phyloP scores from a whole-genome alignment of 441 rosid genomes.

The Daphne laureola region DNA sequence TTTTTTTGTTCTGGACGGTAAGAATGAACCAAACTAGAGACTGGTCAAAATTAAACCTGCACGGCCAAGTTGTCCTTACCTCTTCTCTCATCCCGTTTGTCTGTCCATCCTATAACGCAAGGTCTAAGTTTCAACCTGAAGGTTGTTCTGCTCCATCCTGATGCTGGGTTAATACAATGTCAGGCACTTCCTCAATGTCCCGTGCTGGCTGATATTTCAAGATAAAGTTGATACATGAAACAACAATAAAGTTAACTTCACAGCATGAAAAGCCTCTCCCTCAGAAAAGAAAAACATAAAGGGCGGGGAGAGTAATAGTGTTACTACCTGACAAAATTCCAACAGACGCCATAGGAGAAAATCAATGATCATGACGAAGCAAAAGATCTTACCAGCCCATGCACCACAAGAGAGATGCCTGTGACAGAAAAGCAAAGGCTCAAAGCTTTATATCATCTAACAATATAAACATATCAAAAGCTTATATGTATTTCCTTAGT shows the following conservation, averaged over 20 bases:
- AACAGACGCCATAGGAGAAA: constrained; percentile 66
- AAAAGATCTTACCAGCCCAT: constrained; percentile 94
- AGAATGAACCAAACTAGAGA: no score
- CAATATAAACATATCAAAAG: no score
- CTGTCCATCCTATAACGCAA: no score
- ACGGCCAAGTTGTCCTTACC: no score
- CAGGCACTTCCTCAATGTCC: constrained; percentile 71
- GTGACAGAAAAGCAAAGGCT: constrained; percentile 1
- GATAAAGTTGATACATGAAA: neutral
- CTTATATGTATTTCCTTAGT: no score
- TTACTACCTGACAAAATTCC: constrained; percentile 55
- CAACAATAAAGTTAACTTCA: constrained; percentile 2
- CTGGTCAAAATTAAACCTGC: no score
- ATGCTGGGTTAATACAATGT: constrained; percentile 18
- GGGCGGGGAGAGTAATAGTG: neutral
- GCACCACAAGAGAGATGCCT: constrained; percentile 89
- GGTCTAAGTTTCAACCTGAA: no score
- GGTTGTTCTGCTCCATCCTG: constrained; percentile 15
- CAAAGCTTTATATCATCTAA: no score
- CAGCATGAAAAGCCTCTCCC: neutral
- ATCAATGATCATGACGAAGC: constrained; percentile 90
- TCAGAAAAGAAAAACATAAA: neutral
- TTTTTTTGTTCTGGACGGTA: no score
- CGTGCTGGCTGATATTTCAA: constrained; percentile 48
- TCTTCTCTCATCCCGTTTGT: no score